Conservation (phyloP, 1,284 basidiomycete genomes). For the Stereum hirsutum region DNA sequence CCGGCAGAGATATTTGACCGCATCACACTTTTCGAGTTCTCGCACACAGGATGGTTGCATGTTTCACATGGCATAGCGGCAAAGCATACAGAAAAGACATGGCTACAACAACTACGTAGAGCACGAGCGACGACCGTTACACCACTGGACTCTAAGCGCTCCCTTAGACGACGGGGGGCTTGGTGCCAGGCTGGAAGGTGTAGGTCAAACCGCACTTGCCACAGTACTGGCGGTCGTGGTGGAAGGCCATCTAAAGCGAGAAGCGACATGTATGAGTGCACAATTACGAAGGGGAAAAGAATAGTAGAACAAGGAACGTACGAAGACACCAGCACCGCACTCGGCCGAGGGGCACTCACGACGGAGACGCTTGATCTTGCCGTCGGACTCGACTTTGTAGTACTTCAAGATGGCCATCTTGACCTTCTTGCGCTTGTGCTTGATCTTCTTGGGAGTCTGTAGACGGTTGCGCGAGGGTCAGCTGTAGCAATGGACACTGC, state of each 20-base stretch:
- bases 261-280: no score
- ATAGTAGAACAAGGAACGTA: constrained; percentile 28
- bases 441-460: constrained; percentile 99
- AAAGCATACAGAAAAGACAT: constrained; percentile 3
- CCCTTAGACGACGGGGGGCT: constrained; percentile 61
- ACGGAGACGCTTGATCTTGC: constrained; percentile 98
- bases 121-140: constrained; percentile 2
- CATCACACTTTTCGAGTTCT: no score
- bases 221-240: constrained; percentile 92
- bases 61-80: constrained; percentile 3
- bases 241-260: constrained; percentile 86
- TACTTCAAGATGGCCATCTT: constrained; percentile 99
- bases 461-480: constrained; percentile 3
- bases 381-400: constrained; percentile 99
- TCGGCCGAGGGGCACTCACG: constrained; percentile 90
- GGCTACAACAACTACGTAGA: neutral
- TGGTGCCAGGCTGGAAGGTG: constrained; percentile 76
- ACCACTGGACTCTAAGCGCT: neutral
- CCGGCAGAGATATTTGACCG: no score
- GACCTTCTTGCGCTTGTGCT: constrained; percentile 99
- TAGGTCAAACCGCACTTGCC: constrained; percentile 92
- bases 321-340: constrained; percentile 95
- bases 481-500: constrained; percentile 2
- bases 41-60: no score
- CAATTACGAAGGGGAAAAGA: neutral